Evolutionary conservation across 345 rosid genomes (phyloP).

Genomic region (Ceriops zippeliana): DNA sequence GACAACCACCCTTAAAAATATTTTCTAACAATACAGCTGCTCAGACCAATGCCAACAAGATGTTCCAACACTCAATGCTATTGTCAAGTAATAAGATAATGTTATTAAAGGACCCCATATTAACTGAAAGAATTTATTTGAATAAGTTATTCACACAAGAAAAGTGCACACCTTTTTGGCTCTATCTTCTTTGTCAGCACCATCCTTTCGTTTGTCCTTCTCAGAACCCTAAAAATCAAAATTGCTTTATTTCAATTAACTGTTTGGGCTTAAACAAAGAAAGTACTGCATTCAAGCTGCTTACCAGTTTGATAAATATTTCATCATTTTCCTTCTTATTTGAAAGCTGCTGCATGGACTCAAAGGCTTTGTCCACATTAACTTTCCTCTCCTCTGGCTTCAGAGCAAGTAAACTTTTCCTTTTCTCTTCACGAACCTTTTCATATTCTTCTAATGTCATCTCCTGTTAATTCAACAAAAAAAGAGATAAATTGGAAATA

Average conservation of each 20-base stretch:
- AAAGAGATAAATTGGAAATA: neutral
- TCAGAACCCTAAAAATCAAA: constrained; percentile 48
- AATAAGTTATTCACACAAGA: neutral
- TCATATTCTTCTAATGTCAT: constrained; percentile 28
- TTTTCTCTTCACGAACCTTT: constrained; percentile 55
- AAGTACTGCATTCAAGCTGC: neutral
- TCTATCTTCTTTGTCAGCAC: constrained; percentile 59
- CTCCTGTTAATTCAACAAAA: constrained; percentile 10
- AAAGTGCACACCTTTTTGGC: constrained; percentile 46
- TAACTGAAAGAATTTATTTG: no score
- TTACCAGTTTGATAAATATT: constrained; percentile 55
- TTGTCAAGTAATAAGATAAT: no score
- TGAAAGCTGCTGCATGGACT: constrained; percentile 65
- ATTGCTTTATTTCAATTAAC: neutral
- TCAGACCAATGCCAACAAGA: no score
- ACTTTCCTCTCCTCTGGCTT: constrained; percentile 68
- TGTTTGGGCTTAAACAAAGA: neutral
- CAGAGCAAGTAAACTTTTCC: constrained; percentile 51
- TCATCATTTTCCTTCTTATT: constrained; percentile 57
- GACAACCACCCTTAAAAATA: no score
- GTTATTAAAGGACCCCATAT: no score
- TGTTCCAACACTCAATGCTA: no score
- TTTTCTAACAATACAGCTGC: no score
- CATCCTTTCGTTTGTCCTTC: constrained; percentile 63
- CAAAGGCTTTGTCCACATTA: constrained; percentile 52